Percentiles rank a stretch among this genome's conserved stretches.
Conservation (phyloP, 1,284 basidiomycete genomes). For the Fomitopsis schrenkii region DNA sequence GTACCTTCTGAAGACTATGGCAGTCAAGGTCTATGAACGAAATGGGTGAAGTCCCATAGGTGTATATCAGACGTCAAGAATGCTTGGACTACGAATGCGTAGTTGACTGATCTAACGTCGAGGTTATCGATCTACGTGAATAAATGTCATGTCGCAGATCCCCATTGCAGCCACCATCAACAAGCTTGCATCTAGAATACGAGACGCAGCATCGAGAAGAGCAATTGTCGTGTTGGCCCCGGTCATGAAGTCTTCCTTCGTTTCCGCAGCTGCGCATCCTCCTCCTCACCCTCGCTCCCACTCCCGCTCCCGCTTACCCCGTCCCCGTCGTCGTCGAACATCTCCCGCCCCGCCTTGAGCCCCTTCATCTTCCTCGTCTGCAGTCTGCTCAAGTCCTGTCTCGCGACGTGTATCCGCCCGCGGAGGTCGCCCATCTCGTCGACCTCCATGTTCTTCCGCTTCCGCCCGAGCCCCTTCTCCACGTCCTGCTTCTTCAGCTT, state of each 20-base stretch:
- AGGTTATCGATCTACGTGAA: not conserved
- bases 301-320: constrained; percentile 9
- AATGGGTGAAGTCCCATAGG: too few relatives aligned
- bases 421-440: constrained; percentile 98
- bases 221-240: not conserved
- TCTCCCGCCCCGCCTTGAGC: constrained; percentile 48
- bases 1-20: too few relatives aligned
- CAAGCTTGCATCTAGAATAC: too few relatives aligned
- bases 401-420: constrained; percentile 85
- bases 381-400: constrained; percentile 84
- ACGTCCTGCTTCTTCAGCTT: constrained; percentile 86
- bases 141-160: too few relatives aligned
- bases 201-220: not conserved
- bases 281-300: constrained; percentile 14
- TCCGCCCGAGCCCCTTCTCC: constrained; percentile 87
- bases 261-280: constrained; percentile 12
- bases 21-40: too few relatives aligned
- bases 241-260: constrained; percentile 13
- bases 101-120: too few relatives aligned
- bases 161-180: not conserved
- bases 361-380: constrained; percentile 95
- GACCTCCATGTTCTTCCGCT: constrained; percentile 92
- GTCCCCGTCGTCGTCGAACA: constrained; percentile 9
- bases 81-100: too few relatives aligned
- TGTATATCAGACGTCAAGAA: too few relatives aligned